Conservation (phyloP, 2,329 filamentous ascomycete genomes). For the Tricladium varicosporioides region DNA sequence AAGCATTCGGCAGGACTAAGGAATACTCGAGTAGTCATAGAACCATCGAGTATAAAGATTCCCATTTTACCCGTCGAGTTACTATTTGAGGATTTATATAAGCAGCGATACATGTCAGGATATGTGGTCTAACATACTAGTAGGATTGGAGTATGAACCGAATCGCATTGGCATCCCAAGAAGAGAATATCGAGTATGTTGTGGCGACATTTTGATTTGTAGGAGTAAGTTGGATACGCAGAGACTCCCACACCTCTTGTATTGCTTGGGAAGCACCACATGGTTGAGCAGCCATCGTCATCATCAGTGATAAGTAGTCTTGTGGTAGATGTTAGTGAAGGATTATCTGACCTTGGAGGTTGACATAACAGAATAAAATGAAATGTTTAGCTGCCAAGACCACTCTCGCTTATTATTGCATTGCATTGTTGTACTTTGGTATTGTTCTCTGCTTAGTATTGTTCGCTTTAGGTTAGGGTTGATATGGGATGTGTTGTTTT, state of each 20-base stretch:
- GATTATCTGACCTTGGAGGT: not conserved
- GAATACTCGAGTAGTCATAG: not conserved
- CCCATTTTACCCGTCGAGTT: not conserved
- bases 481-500: not conserved
- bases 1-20: not conserved
- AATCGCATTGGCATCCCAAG: not conserved
- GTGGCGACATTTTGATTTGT: not conserved
- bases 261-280: not conserved
- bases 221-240: not conserved
- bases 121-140: not conserved
- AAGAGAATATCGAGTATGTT: not conserved
- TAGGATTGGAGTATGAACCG: not conserved
- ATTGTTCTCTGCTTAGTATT: not conserved
- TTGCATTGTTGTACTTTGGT: not conserved
- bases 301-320: not conserved
- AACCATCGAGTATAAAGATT: not conserved
- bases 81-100: not conserved
- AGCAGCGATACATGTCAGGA: not conserved
- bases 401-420: not conserved
- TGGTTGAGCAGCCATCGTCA: not conserved
- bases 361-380: not conserved
- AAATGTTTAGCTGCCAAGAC: not conserved
- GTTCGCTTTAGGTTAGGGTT: not conserved
- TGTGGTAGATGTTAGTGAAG: not conserved
- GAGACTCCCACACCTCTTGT: not conserved